Conservation (phyloP, 306 rosid genomes). For the Ormosia semicastrata region DNA sequence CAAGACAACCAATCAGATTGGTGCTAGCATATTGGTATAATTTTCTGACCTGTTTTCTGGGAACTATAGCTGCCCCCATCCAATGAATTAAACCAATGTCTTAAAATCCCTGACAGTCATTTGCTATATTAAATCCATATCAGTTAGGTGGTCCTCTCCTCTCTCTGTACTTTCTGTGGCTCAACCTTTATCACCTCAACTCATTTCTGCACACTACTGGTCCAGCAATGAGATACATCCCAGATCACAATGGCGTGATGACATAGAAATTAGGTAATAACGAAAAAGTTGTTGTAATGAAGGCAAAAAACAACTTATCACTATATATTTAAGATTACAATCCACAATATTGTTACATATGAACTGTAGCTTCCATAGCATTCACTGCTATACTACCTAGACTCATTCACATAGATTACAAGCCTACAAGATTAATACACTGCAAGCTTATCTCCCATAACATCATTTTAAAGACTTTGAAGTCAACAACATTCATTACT, state of each 20-base stretch:
- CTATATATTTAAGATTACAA: conserved; percentile 4
- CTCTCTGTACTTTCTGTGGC: not conserved
- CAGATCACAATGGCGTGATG: not conserved
- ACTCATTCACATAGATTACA: conserved; percentile 20
- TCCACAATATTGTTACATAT: conserved; percentile 13
- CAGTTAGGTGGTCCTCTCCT: not conserved
- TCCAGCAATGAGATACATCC: not conserved
- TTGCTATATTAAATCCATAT: not conserved
- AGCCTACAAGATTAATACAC: conserved; percentile 14
- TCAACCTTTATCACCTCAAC: not conserved
- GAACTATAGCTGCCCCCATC: not conserved
- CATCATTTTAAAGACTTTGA: not conserved
- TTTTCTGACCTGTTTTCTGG: conserved; percentile 10
- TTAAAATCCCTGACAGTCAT: not conserved
- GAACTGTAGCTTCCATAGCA: conserved; percentile 10
- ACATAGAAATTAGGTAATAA: not conserved
- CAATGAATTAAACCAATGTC: not conserved
- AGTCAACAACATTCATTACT: not conserved
- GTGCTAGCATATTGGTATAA: not conserved
- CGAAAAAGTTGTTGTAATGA: not conserved
- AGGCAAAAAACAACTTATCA: conserved; percentile 10
- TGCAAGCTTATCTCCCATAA: not conserved
- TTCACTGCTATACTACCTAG: conserved; percentile 3
- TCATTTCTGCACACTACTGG: not conserved
- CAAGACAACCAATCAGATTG: not conserved